Evolutionary conservation across 176 grass and related monocot genomes (phyloP).

Genomic region (Lolium multiflorum): DNA sequence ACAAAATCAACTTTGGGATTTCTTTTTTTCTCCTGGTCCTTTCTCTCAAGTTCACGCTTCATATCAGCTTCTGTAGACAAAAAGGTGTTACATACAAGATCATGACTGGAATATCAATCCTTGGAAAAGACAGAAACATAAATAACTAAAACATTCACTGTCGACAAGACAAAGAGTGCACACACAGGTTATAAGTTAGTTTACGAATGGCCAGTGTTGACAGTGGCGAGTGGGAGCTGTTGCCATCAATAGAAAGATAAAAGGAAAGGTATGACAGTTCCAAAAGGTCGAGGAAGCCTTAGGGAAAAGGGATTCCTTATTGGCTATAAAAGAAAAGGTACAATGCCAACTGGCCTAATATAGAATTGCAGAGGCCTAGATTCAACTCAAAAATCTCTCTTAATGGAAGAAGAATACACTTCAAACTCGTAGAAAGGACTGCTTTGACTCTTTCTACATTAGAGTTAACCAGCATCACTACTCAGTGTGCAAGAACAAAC

Average conservation of each 20-base stretch:
- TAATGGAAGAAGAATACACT: neutral
- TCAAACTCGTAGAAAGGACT: neutral
- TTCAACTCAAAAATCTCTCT: neutral
- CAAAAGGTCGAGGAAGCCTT: neutral
- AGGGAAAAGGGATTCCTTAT: neutral
- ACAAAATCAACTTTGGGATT: slow-evolving; percentile 82
- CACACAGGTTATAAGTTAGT: slow-evolving; percentile 7
- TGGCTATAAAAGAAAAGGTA: slow-evolving; percentile 7
- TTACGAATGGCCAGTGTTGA: neutral
- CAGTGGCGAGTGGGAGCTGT: neutral
- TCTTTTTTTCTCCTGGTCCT: slow-evolving; percentile 88
- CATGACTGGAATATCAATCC: slow-evolving; percentile 11
- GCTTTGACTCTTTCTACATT: slow-evolving; percentile 1
- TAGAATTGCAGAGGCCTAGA: neutral
- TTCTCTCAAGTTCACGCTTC: slow-evolving; percentile 88
- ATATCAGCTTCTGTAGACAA: slow-evolving; percentile 81
- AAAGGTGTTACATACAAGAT: slow-evolving; percentile 23
- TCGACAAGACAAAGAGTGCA: neutral
- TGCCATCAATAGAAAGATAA: neutral
- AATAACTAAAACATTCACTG: slow-evolving; percentile 1
- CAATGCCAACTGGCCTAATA: neutral
- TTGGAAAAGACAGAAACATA: neutral
- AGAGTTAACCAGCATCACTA: neutral
- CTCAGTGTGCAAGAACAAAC: neutral
- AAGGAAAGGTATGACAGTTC: neutral